Base-by-base conservation (phyloP, 768 basidiomycete genomes). In the Dendrothele bispora region DNA sequence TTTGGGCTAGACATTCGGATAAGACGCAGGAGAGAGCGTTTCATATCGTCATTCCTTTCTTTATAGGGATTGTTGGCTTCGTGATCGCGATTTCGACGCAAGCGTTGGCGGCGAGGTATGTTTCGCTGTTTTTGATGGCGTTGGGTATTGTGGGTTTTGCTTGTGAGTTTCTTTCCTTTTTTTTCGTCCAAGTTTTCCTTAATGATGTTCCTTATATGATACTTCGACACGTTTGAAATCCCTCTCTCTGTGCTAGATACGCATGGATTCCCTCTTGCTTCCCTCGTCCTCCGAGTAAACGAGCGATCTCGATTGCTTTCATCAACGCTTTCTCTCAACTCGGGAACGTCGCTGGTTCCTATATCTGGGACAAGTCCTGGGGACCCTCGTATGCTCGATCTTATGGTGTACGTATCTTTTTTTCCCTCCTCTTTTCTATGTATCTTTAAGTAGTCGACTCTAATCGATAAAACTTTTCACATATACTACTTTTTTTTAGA, bases 341-440 rank as follows among this genome's bases (percentile, higher is more conserved):
- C 21, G 93, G 92, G 5, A 95, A 93, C 64, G 74, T 94, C 47
- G 75, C 84, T 17, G 90, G 91, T 51, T 85, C 88, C n/a, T n/a
- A n/a, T n/a, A n/a, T n/a, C n/a, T n/a, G n/a, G n/a, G n/a, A n/a
- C n/a, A n/a, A n/a, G n/a, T n/a, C n/a, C n/a, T n/a, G n/a, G n/a
- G n/a, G n/a, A n/a, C n/a, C n/a, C n/a, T n/a, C n/a, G n/a, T n/a
- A n/a, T n/a, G n/a, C n/a, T n/a, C n/a, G n/a, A n/a, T n/a, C n/a
- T n/a, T n/a, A n/a, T n/a, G n/a, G n/a, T n/a, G n/a, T n/a, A n/a
- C n/a, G n/a, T n/a, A n/a, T n/a, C n/a, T n/a, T n/a, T n/a, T n/a
- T n/a, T n/a, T n/a, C n/a, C n/a, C n/a, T n/a, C n/a, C n/a, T n/a
- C n/a, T n/a, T n/a, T n/a, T n/a, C n/a, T n/a, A n/a, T n/a, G n/a